Conservation (phyloP, 2,329 filamentous ascomycete species). For the Phyllosticta citrichinensis region DNA sequence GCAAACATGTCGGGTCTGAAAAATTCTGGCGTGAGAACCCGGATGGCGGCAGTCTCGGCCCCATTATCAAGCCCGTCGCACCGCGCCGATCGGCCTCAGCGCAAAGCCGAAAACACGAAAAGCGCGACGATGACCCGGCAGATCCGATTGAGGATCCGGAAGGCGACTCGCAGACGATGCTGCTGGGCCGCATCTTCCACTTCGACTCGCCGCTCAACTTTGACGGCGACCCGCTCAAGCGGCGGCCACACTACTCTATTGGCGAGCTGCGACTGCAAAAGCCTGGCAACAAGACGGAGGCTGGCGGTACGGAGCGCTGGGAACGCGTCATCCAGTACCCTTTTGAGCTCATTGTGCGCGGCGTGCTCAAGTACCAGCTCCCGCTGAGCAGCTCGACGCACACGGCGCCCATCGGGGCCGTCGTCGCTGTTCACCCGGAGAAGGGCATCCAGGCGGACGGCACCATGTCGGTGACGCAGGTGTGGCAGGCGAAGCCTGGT, state of each 20-base stretch:
- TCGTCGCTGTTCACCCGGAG: slow-evolving; percentile 17
- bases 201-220: slow-evolving; percentile 86
- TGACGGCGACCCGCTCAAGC: slow-evolving; percentile 79
- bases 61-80: background rate
- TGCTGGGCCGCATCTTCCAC: slow-evolving; percentile 76
- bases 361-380: slow-evolving; percentile 73
- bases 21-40: slow-evolving; percentile 32
- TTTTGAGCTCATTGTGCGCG: slow-evolving; percentile 87
- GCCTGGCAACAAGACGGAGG: slow-evolving; percentile 80
- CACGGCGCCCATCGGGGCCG: slow-evolving; percentile 40
- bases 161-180: slow-evolving; percentile 65
- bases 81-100: background rate
- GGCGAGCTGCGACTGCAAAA: slow-evolving; percentile 73
- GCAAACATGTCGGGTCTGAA: slow-evolving; percentile 66
- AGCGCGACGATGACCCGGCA: slow-evolving; percentile 41
- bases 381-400: slow-evolving; percentile 47
- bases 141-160: slow-evolving; percentile 57
- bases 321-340: slow-evolving; percentile 82
- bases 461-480: slow-evolving; percentile 7
- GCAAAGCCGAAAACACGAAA: background rate
- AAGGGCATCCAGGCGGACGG: slow-evolving; percentile 4
- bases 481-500: background rate
- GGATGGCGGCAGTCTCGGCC: slow-evolving; percentile 10
- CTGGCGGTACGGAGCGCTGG: slow-evolving; percentile 77
- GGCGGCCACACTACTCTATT: slow-evolving; percentile 58